Base-by-base conservation (phyloP, 1,284 basidiomycete genomes). In the Athelia sp. region DNA sequence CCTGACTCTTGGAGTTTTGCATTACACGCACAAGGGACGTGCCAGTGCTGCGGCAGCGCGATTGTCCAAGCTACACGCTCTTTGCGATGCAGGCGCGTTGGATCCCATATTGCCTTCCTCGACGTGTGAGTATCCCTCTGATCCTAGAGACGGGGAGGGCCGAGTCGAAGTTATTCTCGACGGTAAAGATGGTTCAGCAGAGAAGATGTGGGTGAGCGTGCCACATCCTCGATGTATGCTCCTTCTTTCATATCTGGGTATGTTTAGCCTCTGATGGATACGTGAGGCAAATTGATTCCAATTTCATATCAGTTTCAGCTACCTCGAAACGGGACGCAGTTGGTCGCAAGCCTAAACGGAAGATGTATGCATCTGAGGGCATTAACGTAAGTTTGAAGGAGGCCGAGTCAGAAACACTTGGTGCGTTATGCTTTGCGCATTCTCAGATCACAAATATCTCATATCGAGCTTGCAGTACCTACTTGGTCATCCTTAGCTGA, bases 341-440 rank as follows among this genome's bases (percentile, higher is more conserved):
- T 0, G 87, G 86, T 29, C 72, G 85, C 17, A 83, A 79, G 50
- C 87, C 87, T 2, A 85, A 84, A 64, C 74, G 83, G 51, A 81
- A 78, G 47, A 69, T 85, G 0, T 90, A 87, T 65, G 80, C 84
- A 0, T 63, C 60, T 6, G 84, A 85, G 54, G 87, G 85, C 0
- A 50, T 88, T n/a, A 63, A 66, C 1, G 67, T 74, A 4, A 13
- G 1, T 70, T 75, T 53, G 79, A 81, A 36, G 69, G 66, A 45
- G 76, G 78, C 54, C 56, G 71, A 14, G 62, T 61, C 43, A 71
- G 69, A 47, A 74, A 75, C 48, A 56, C 70, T 13, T 47, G 58
- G 29, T 71, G 61, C 67, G 52, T 52, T 35, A 23, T 9, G 15
- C 23, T 21, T 21, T 31, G 13, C 44, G 6, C 2, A 13, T 24